Conservation (phyloP, 2,329 filamentous ascomycete genomes). For the Didymosphaeria variabile region DNA sequence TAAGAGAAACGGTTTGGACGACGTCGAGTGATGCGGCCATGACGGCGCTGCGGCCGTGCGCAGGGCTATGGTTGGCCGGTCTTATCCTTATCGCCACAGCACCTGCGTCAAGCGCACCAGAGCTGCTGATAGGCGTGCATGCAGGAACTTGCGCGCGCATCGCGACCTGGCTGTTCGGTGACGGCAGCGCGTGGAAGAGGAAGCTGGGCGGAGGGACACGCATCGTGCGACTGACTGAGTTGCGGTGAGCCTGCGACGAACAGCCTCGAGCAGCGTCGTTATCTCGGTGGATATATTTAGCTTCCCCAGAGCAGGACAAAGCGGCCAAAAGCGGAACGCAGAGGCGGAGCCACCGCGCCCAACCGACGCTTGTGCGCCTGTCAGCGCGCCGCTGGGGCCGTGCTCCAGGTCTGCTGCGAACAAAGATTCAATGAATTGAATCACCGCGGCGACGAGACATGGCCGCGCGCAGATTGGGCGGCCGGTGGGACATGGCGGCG, state of each 20-base stretch:
- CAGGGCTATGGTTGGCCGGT: slow-evolving; percentile 31
- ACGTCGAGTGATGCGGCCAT: slow-evolving; percentile 31
- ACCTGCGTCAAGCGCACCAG: slow-evolving; percentile 4
- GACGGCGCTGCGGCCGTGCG: slow-evolving; percentile 34
- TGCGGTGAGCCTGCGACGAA: slow-evolving; percentile 13
- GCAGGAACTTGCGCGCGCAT: slow-evolving; percentile 2
- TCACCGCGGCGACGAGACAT: slow-evolving; percentile 10
- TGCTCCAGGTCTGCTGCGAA: background rate
- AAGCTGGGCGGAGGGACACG: background rate
- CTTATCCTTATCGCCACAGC: slow-evolving; percentile 38
- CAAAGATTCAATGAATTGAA: slow-evolving; percentile 10
- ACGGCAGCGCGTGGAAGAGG: background rate
- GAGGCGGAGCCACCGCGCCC: slow-evolving; percentile 40
- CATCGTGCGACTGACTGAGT: slow-evolving; percentile 1
- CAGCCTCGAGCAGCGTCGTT: background rate
- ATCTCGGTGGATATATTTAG: slow-evolving; percentile 37
- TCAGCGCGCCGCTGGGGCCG: slow-evolving; percentile 4
- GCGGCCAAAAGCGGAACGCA: slow-evolving; percentile 47
- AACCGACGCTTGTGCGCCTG: slow-evolving; percentile 27
- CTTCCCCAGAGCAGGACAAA: slow-evolving; percentile 34
- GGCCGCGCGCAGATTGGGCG: slow-evolving; percentile 8
- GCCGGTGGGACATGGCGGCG: background rate
- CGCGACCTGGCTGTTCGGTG: background rate
- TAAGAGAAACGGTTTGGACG: slow-evolving; percentile 36
- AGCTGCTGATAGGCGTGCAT: slow-evolving; percentile 17